A percentile compares a stretch with the other conserved stretches of the same genome.
Conservation (phyloP, 2,329 filamentous ascomycete species). For the Epichloe elymi region DNA sequence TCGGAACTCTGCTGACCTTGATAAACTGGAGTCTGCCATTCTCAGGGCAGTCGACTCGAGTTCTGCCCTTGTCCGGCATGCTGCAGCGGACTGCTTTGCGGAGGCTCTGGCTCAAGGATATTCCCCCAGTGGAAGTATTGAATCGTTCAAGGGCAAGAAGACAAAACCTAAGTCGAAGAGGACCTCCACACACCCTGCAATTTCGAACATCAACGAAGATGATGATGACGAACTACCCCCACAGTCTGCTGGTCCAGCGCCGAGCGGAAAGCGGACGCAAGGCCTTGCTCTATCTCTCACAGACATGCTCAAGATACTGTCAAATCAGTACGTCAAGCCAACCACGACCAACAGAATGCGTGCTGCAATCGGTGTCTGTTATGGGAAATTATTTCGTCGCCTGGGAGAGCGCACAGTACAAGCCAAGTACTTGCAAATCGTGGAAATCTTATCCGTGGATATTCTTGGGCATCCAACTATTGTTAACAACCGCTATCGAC, state of each 20-base stretch:
- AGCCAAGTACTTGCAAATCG: conserved; percentile 66
- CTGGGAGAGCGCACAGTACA: conserved; percentile 77
- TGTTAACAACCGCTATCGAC: conserved; percentile 72
- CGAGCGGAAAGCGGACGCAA: conserved; percentile 53
- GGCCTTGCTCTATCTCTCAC: conserved; percentile 60
- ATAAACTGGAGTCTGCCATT: conserved; percentile 67
- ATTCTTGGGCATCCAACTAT: conserved; percentile 65
- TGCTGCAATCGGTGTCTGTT: conserved; percentile 76
- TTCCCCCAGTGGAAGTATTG: conserved; percentile 34
- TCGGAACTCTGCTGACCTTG: conserved; percentile 79
- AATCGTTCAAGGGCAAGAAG: conserved; percentile 53
- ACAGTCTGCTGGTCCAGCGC: conserved; percentile 61
- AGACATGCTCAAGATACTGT: conserved; percentile 69
- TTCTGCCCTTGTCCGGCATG: conserved; percentile 63
- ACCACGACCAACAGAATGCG: conserved; percentile 70
- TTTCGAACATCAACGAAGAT: conserved; percentile 38
- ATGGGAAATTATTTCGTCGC: conserved; percentile 64
- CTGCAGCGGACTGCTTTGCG: conserved; percentile 74
- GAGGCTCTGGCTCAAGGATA: conserved; percentile 73
- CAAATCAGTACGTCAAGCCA: conserved; percentile 64
- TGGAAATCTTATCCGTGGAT: conserved; percentile 69
- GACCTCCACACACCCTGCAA: conserved; percentile 45
- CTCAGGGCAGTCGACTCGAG: conserved; percentile 80
- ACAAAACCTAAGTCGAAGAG: conserved; percentile 48
- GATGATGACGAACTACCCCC: conserved; percentile 62